These are phyloP conservation scores for Aspergillus jensenii DNA, from an alignment of 2,329 filamentous ascomycete species.

Conservation along the genomic window DNA sequence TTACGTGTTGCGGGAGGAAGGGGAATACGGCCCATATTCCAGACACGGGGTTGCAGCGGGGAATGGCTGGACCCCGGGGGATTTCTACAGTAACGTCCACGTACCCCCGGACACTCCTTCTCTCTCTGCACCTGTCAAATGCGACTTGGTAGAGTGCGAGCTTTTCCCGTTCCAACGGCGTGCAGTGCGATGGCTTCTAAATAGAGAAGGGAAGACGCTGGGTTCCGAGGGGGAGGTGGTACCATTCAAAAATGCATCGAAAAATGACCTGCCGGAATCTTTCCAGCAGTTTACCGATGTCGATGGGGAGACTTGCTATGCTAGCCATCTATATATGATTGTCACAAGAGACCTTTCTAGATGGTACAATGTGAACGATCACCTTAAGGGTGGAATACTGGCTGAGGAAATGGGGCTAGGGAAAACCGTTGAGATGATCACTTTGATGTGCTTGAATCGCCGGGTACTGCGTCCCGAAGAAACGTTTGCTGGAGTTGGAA, in stretches of 20 bases:
- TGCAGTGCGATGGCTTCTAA: constrained; percentile 48
- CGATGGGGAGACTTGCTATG: constrained; percentile 39
- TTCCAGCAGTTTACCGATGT: constrained; percentile 40
- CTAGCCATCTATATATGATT: constrained; percentile 44
- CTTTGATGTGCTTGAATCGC: constrained; percentile 44
- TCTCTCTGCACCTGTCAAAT: constrained; percentile 36
- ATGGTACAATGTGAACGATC: constrained; percentile 31
- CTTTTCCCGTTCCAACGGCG: constrained; percentile 52
- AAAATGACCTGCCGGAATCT: constrained; percentile 33
- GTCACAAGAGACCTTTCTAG: constrained; percentile 36
- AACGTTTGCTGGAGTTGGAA: constrained; percentile 16
- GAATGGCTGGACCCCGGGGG: constrained; percentile 34
- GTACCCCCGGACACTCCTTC: constrained; percentile 37
- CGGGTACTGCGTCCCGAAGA: constrained; percentile 20
- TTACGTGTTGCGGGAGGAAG: constrained; percentile 29
- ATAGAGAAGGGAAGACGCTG: constrained; percentile 42
- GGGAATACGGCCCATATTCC: constrained; percentile 4
- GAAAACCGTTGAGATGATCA: constrained; percentile 52
- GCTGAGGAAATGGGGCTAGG: constrained; percentile 54
- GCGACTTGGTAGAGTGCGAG: constrained; percentile 34
- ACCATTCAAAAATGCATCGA: constrained; percentile 10
- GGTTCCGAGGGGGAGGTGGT: constrained; percentile 31
- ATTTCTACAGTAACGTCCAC: constrained; percentile 51
- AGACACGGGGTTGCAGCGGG: neutral
- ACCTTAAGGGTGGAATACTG: constrained; percentile 46